Conservation (phyloP, 2,329 filamentous ascomycete genomes). For the Pseudogymnoascus sp. region DNA sequence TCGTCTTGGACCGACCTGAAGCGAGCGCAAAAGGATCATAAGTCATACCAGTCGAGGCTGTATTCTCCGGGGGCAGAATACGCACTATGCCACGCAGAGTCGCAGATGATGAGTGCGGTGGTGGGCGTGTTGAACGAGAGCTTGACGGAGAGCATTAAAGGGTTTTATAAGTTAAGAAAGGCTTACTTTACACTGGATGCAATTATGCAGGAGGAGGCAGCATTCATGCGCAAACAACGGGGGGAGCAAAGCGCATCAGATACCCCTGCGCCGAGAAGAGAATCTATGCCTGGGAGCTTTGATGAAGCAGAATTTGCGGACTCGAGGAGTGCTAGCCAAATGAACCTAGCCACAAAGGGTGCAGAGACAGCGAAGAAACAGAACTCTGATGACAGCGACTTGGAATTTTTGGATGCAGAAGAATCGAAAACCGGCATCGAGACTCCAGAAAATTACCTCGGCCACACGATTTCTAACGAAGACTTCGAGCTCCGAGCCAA, state of each 20-base stretch:
- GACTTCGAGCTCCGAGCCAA: slow-evolving; percentile 9
- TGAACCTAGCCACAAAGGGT: neutral
- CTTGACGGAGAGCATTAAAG: slow-evolving; percentile 80
- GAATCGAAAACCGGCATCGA: slow-evolving; percentile 39
- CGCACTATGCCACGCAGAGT: slow-evolving; percentile 72
- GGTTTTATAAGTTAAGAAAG: slow-evolving; percentile 87
- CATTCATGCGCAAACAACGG: slow-evolving; percentile 34
- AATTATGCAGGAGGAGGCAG: slow-evolving; percentile 68
- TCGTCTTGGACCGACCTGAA: slow-evolving; percentile 69
- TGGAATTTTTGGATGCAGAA: slow-evolving; percentile 51
- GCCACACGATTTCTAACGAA: slow-evolving; percentile 45
- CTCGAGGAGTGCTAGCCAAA: neutral
- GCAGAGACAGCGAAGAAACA: slow-evolving; percentile 11
- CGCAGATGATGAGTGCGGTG: slow-evolving; percentile 82
- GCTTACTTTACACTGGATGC: slow-evolving; percentile 76
- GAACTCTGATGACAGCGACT: slow-evolving; percentile 33
- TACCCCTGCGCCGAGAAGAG: neutral
- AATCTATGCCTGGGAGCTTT: slow-evolving; percentile 32
- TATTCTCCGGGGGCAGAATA: slow-evolving; percentile 85
- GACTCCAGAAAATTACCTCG: slow-evolving; percentile 36
- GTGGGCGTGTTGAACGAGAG: slow-evolving; percentile 88
- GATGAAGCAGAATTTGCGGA: slow-evolving; percentile 25
- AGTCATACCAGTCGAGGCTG: slow-evolving; percentile 46
- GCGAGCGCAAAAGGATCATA: slow-evolving; percentile 60
- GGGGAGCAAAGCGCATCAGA: neutral